These are phyloP conservation scores for Trichopus zeylanicus DNA, from an alignment of 116 monocot genomes.

Conservation along the genomic window DNA sequence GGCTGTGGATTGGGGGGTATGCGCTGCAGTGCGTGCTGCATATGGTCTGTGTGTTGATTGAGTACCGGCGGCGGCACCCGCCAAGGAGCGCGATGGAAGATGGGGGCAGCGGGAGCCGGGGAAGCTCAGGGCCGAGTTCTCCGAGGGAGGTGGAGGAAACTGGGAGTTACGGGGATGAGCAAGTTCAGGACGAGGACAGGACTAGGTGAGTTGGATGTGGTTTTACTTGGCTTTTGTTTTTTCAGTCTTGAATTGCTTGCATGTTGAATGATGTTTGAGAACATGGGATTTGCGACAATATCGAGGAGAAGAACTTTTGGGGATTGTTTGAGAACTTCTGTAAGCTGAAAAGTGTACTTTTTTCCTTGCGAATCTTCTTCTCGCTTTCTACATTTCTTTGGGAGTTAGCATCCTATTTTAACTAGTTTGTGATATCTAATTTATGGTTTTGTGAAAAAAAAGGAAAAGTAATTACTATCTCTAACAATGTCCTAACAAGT, in stretches of 20 bases:
- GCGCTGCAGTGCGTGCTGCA: conserved; percentile 80
- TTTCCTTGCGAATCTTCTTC: too few relatives aligned
- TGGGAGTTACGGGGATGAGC: conserved; percentile 6
- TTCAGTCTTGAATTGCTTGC: not conserved
- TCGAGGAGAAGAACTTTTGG: too few relatives aligned
- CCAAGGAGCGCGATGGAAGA: conserved; percentile 1
- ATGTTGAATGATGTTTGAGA: not conserved
- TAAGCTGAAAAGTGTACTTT: too few relatives aligned
- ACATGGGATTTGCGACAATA: too few relatives aligned
- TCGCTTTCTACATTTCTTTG: too few relatives aligned
- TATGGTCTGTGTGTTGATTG: conserved; percentile 70
- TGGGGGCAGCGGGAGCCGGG: conserved; percentile 10
- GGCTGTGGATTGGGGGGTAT: conserved; percentile 80
- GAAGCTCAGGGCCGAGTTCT: conserved; percentile 12
- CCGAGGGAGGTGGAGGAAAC: conserved; percentile 18
- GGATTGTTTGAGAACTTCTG: too few relatives aligned
- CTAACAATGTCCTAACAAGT: too few relatives aligned
- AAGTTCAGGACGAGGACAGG: conserved; percentile 30
- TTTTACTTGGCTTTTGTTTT: not conserved
- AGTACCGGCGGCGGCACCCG: conserved; percentile 53
- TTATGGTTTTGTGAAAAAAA: too few relatives aligned
- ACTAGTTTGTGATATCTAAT: too few relatives aligned
- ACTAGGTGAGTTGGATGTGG: conserved; percentile 31
- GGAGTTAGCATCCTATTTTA: too few relatives aligned
- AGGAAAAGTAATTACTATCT: too few relatives aligned